These are phyloP conservation scores for Cercophora samala DNA, from an alignment of 495 filamentous ascomycete species.

Conservation along the genomic window DNA sequence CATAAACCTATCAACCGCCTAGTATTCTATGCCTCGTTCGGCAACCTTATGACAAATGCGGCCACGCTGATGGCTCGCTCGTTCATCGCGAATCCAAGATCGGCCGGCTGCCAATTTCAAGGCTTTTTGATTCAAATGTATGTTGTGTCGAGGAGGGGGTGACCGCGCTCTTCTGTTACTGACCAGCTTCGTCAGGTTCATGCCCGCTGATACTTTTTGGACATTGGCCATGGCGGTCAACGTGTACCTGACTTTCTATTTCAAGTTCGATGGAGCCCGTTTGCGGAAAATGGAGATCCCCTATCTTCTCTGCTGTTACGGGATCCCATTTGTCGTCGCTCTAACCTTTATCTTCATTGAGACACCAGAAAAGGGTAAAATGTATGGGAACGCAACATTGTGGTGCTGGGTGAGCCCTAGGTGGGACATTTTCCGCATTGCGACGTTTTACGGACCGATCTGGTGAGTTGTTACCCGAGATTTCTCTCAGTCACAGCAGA, in stretches of 20 bases:
- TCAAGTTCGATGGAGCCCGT: conserved; percentile 62
- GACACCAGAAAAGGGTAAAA: conserved; percentile 43
- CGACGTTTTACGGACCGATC: conserved; percentile 77
- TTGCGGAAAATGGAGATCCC: conserved; percentile 68
- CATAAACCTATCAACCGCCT: conserved; percentile 79
- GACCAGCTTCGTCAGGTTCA: conserved; percentile 53
- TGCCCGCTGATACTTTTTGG: conserved; percentile 77
- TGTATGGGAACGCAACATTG: conserved; percentile 76
- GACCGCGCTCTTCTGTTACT: neutral
- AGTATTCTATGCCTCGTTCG: conserved; percentile 80
- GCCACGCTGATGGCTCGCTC: conserved; percentile 68
- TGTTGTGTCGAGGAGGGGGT: conserved; percentile 17
- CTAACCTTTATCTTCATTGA: conserved; percentile 64
- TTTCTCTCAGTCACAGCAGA: neutral
- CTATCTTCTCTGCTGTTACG: conserved; percentile 73
- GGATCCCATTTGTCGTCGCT: conserved; percentile 67
- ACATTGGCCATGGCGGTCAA: conserved; percentile 84
- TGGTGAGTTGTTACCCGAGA: conserved; percentile 51
- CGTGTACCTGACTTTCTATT: conserved; percentile 83
- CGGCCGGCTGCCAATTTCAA: conserved; percentile 68
- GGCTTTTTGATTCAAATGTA: conserved; percentile 71
- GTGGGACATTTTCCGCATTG: conserved; percentile 73
- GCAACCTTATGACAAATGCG: conserved; percentile 77
- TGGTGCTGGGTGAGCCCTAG: conserved; percentile 76
- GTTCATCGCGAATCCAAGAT: conserved; percentile 46